Conservation (phyloP, 176 grass and related monocot species). For the Triticum monococcum region DNA sequence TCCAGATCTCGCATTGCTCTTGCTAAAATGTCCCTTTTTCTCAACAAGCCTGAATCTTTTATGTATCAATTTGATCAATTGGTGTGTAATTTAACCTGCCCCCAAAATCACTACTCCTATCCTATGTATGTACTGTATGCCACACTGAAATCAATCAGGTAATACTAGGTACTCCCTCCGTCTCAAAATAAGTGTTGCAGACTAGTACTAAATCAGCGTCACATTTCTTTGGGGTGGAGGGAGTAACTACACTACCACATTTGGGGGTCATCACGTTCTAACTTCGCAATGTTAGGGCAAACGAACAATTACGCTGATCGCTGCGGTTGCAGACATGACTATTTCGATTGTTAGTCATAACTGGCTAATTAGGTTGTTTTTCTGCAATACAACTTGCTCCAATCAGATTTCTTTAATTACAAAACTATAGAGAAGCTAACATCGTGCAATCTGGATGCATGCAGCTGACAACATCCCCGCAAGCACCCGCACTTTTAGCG, state of each 20-base stretch:
- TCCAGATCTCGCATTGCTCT: background rate
- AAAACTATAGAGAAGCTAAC: background rate
- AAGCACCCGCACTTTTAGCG: constrained; percentile 60
- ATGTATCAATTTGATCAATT: background rate
- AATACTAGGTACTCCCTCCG: background rate
- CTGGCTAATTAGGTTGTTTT: too few species aligned
- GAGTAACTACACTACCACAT: background rate
- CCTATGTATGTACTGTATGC: too few species aligned
- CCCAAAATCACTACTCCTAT: background rate
- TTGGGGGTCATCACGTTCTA: background rate
- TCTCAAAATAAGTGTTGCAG: too few species aligned
- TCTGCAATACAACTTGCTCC: background rate
- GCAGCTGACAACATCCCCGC: constrained; percentile 51
- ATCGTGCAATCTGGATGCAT: constrained; percentile 38
- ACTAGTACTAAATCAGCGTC: too few species aligned
- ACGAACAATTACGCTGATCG: background rate
- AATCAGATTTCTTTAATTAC: background rate
- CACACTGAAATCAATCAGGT: background rate
- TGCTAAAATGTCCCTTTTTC: background rate
- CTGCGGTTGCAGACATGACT: too few species aligned
- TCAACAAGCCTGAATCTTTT: background rate
- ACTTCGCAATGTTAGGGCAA: background rate
- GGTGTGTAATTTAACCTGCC: background rate
- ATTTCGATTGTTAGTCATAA: background rate
- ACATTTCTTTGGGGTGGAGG: too few species aligned